These are phyloP conservation scores for Xylaria cubensis DNA, from an alignment of 495 filamentous ascomycete genomes.

Conservation along the genomic window DNA sequence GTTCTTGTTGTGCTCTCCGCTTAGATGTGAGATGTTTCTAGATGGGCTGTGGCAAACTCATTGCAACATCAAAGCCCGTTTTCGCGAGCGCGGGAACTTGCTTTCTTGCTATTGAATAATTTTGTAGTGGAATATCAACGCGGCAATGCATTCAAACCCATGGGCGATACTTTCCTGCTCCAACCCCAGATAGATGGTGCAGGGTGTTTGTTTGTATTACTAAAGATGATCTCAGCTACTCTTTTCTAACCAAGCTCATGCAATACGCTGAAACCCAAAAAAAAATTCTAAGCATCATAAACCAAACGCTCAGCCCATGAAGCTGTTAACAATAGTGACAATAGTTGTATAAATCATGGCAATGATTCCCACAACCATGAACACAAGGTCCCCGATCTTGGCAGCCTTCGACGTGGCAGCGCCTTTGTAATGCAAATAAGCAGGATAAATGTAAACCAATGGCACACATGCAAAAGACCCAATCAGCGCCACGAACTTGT, in stretches of 20 bases:
- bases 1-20: too few species aligned
- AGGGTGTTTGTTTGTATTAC: not conserved
- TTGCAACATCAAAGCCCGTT: too few species aligned
- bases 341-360: conserved; percentile 69
- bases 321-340: conserved; percentile 58
- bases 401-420: conserved; percentile 56
- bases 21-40: not conserved
- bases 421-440: conserved; percentile 65
- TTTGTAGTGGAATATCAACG: not conserved
- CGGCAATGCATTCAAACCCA: not conserved
- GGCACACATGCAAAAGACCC: conserved; percentile 75
- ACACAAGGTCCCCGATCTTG: conserved; percentile 58
- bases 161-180: not conserved
- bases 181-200: not conserved
- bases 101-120: not conserved
- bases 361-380: conserved; percentile 62
- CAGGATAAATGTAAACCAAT: conserved; percentile 93
- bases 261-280: not conserved
- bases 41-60: too few species aligned
- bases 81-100: not conserved
- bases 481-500: conserved; percentile 70
- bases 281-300: not conserved
- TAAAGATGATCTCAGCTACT: not conserved
- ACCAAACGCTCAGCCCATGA: conserved; percentile 35
- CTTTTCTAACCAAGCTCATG: conserved; percentile 15